These are phyloP conservation scores for Selaginella tamariscina DNA, from an alignment of 75 land plant species.

Conservation along the genomic window DNA sequence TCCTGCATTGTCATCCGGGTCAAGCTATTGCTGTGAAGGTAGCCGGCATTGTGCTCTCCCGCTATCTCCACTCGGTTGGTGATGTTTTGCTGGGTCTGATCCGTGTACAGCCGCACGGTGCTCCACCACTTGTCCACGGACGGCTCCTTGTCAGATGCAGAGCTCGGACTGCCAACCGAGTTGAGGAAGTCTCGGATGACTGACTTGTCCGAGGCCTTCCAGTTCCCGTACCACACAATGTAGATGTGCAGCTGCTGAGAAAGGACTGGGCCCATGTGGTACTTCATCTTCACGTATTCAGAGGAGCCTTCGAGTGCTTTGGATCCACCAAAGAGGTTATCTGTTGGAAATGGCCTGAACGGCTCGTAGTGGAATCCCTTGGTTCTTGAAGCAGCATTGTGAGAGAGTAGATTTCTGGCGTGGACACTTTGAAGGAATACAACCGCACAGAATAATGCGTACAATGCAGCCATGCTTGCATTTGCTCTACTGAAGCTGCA, in stretches of 20 bases:
- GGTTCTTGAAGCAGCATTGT: no score
- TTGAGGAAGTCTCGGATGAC: not conserved
- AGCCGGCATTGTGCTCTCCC: slow-evolving; percentile 27
- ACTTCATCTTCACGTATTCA: slow-evolving; percentile 48
- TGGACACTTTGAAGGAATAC: no score
- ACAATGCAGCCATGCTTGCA: no score
- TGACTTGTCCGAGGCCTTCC: not conserved
- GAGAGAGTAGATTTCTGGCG: no score
- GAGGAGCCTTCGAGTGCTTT: not conserved
- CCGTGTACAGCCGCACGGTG: slow-evolving; percentile 11
- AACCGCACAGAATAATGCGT: no score
- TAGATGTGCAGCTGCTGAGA: not conserved
- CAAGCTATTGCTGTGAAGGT: slow-evolving; percentile 40
- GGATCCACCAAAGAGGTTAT: not conserved
- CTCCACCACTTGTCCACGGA: not conserved
- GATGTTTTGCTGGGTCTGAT: slow-evolving; percentile 47
- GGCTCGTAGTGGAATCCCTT: not conserved
- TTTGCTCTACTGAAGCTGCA: no score
- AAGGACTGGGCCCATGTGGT: slow-evolving; percentile 14
- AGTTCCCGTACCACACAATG: not conserved
- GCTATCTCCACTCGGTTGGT: slow-evolving; percentile 29
- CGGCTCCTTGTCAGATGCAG: not conserved
- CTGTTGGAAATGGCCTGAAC: not conserved
- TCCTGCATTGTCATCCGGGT: slow-evolving; percentile 38
- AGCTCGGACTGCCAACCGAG: not conserved